A percentile compares a stretch with the other conserved stretches of the same genome.
Conservation (phyloP, 768 basidiomycete species). For the Leccinum uliginosum region DNA sequence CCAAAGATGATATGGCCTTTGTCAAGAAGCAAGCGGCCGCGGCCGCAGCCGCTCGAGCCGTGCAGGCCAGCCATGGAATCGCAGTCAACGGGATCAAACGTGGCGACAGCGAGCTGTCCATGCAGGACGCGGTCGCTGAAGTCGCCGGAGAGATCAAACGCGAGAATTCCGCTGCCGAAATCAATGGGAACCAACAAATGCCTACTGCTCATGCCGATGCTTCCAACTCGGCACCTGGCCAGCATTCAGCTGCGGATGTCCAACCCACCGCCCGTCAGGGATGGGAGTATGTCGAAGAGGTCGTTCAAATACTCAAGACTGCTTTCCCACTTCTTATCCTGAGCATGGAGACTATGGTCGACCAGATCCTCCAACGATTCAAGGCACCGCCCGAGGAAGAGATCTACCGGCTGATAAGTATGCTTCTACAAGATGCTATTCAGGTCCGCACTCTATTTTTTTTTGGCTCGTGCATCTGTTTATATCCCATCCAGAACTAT, state of each 20-base stretch:
- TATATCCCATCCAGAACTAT: conserved; percentile 48
- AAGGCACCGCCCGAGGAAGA: conserved; percentile 90
- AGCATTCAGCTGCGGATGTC: conserved; percentile 15
- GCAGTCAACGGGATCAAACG: conserved; percentile 27
- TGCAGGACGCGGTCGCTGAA: conserved; percentile 29
- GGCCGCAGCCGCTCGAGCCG: conserved; percentile 30
- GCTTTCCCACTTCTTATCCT: conserved; percentile 92
- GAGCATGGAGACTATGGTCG: conserved; percentile 95
- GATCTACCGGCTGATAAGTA: conserved; percentile 84
- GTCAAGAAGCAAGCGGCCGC: conserved; percentile 41
- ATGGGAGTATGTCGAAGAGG: conserved; percentile 90
- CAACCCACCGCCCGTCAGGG: conserved; percentile 53
- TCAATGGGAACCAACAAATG: conserved; percentile 24
- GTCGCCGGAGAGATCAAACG: conserved; percentile 26
- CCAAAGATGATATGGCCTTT: conserved; percentile 61
- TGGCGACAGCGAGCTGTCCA: conserved; percentile 26
- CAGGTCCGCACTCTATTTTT: conserved; percentile 45
- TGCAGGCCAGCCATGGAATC: conserved; percentile 32
- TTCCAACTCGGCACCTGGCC: conserved; percentile 8
- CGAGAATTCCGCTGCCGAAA: conserved; percentile 16
- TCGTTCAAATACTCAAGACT: conserved; percentile 90
- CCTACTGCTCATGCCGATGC: conserved; percentile 15
- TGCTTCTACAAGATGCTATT: conserved; percentile 83
- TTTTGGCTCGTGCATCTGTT: neutral
- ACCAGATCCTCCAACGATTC: conserved; percentile 87